Base-by-base conservation (phyloP, 2,329 filamentous ascomycete species). In the Hypoxylon sp. region DNA sequence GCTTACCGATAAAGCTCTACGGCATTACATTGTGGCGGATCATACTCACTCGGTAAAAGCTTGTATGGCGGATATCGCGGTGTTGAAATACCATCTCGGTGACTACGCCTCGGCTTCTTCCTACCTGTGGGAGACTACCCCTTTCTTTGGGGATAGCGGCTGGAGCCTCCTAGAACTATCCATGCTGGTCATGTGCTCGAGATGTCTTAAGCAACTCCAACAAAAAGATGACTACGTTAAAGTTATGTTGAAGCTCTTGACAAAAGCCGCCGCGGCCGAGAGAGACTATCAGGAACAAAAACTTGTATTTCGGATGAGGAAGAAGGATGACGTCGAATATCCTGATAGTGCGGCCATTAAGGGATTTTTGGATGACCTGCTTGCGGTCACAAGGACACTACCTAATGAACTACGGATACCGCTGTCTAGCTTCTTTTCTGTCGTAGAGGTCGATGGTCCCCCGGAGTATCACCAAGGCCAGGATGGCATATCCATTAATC, bases 101-200 rank as follows among this genome's bases (percentile, higher is more conserved):
- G 92, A 98, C 72, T 95, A 90, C 76, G 84, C 83, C 2, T 86
- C 89, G 1, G 95, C 96, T 0, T 90, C 92, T 0, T 87, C 87
- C 0, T 95, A 92, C 75, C 96, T 99, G 75, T 88, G 91, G 74
- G 87, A 90, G 50, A 90, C 96, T 48, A 91, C 92, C 0, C 90
- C 91, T 0, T 92, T 93, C 69, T 97, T 96, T 73, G 91, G 91
- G 0, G 89, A 91, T 63, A 90, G 88, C 63, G 88, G 90, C 50
- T 98, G 96, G 95, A 89, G 87, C 59, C 83, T 91, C 0, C 84
- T 97, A 11, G 94, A 98, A 77, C 84, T 94, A 2, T 91, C 91
- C 0, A 92, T 97, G 87, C 85, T 98, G 5, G 88, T 93, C 71
- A 91, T 98, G 85, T 96, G 98, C 77, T 89, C 92, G 0, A 87